Evolutionary conservation across 2,329 filamentous ascomycete species (phyloP), one percentile per base, ranked within the genome.

Genomic region (Neofusicoccum parvum): DNA sequence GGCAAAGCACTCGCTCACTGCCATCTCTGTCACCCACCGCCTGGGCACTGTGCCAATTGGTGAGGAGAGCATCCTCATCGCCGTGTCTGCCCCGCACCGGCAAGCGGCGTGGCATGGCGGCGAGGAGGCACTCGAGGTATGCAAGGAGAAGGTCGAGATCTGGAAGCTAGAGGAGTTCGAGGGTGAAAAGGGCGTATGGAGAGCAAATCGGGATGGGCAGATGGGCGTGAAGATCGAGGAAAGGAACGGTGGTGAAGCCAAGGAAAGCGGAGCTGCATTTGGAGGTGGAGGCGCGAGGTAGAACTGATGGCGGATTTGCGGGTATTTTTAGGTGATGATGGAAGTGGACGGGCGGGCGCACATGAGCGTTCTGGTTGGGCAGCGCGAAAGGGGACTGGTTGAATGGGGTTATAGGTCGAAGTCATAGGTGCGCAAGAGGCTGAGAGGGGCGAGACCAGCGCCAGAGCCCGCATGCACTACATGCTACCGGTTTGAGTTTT

Each of bases 161-260:
- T 97, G 94, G 94, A 97, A 97, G 46, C 83, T 88, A 69, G 94
- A 98, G 80, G 90, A 92, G 76, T 97, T 97, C 82, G 87, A 86
- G 51, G 90, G 37, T 11, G 37, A 15, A 39, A 91, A 89, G 15
- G 83, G 85, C 6, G 85, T 95, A 50, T 97, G 94, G 94, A 89
- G 92, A 79, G 92, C 91, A 67, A 97, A 97, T 79, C 81, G 89
- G 69, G 93, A 96, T 78, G 91, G 90, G 10, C 81, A 83, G 67
- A 78, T 80, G 54, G 90, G 88, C 6, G 80, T 83, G 50, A 82
- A 77, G 70, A 76, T 85, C 66, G 72, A 75, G 36, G 73, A 74
- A 23, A 68, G 27, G n/a, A 43, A 46, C 45, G 60, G 43, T 20
- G 56, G 54, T n/a, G 56, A 43, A 36, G 27, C 14, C 41, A 36